Evolutionary conservation across 345 rosid species (phyloP).

Genomic region (Mercurialis annua): DNA sequence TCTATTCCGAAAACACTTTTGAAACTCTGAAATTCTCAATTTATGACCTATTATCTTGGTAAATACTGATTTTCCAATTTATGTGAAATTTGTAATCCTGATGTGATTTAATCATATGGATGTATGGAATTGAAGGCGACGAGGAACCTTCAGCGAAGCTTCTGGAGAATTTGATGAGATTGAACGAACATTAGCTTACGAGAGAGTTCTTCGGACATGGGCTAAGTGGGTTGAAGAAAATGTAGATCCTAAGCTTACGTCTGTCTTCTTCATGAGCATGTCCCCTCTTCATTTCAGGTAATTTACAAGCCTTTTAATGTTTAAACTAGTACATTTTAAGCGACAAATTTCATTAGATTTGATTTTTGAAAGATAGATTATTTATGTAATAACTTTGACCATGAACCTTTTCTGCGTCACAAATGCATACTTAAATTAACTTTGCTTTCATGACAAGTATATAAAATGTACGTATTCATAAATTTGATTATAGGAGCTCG

Average conservation of each 20-base stretch:
- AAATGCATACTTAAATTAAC: neutral
- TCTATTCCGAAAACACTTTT: too few species aligned
- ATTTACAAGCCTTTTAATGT: neutral
- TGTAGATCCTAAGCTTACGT: conserved; percentile 24
- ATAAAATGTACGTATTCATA: neutral
- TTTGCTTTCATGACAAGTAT: neutral
- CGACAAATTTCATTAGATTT: too few species aligned
- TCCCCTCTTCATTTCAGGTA: conserved; percentile 30
- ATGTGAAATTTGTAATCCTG: neutral
- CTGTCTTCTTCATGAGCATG: conserved; percentile 27
- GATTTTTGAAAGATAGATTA: too few species aligned
- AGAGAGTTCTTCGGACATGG: conserved; percentile 24
- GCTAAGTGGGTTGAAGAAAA: conserved; percentile 23
- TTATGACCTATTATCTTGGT: too few species aligned
- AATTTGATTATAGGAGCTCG: conserved; percentile 16
- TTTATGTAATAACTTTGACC: too few species aligned
- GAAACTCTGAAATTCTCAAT: too few species aligned
- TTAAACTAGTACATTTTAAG: neutral
- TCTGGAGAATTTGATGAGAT: conserved; percentile 20
- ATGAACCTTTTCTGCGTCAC: neutral
- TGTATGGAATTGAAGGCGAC: conserved; percentile 7
- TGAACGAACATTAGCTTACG: conserved; percentile 21
- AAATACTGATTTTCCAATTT: too few species aligned
- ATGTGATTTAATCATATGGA: neutral
- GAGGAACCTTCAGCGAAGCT: conserved; percentile 16